phyloP scores from a whole-genome alignment of 306 rosid species.

The Bauhinia variegata region DNA sequence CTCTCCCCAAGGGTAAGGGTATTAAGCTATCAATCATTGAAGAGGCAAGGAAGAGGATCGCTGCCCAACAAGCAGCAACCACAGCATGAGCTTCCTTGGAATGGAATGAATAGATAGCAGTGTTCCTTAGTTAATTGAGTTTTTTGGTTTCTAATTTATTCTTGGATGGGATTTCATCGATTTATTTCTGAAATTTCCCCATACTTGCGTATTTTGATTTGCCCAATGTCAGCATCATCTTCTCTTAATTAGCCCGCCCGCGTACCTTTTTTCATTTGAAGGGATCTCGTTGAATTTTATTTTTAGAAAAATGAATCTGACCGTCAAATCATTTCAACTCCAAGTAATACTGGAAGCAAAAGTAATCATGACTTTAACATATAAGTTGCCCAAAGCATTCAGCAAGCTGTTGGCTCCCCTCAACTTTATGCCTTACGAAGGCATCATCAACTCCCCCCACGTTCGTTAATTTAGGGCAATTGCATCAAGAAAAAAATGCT shows the following conservation, averaged over 20 bases:
- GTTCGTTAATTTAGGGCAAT: not conserved
- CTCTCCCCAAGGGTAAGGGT: constrained; percentile 88
- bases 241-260: constrained; percentile 6
- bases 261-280: constrained; percentile 1
- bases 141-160: constrained; percentile 13
- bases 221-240: not conserved
- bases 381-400: too few relatives aligned
- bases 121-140: constrained; percentile 26
- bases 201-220: constrained; percentile 19
- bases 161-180: constrained; percentile 20
- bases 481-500: not conserved
- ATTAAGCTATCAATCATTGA: constrained; percentile 76
- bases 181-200: constrained; percentile 36
- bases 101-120: constrained; percentile 10
- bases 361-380: too few relatives aligned
- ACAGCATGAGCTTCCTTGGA: constrained; percentile 44
- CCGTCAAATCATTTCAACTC: too few relatives aligned
- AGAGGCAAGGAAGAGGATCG: constrained; percentile 74
- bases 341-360: too few relatives aligned
- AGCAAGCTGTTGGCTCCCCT: too few relatives aligned
- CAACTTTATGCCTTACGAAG: too few relatives aligned
- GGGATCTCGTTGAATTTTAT: not conserved
- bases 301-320: not conserved
- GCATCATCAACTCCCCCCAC: not conserved
- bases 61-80: constrained; percentile 60